Conservation (phyloP, 176 grass and related monocot genomes). For the Phragmites australis region DNA sequence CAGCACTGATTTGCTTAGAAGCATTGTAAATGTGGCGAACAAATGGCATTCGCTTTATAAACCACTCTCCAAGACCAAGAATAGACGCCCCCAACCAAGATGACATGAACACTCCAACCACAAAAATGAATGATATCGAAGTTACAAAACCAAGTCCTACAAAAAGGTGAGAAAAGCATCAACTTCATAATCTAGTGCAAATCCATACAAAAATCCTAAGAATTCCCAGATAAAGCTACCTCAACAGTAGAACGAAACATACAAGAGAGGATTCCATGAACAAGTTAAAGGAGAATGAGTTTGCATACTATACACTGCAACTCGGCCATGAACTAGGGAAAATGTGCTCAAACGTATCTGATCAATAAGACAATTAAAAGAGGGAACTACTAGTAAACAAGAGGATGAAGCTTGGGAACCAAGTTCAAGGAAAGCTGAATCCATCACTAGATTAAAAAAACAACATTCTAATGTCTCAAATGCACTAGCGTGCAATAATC, state of each 20-base stretch:
- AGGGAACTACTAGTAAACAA: background rate
- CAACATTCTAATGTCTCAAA: background rate
- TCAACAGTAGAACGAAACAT: background rate
- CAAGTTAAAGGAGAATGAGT: background rate
- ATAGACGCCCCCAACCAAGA: conserved; percentile 76
- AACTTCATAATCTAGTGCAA: conserved; percentile 9
- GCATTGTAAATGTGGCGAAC: conserved; percentile 85
- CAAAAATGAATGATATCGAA: conserved; percentile 78
- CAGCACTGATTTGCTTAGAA: conserved; percentile 87
- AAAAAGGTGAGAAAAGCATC: conserved; percentile 5
- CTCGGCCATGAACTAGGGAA: background rate
- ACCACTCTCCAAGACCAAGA: conserved; percentile 78
- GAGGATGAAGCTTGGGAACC: background rate
- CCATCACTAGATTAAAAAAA: background rate
- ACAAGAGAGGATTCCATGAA: background rate
- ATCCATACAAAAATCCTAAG: background rate
- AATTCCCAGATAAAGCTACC: background rate
- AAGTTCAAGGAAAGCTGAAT: background rate
- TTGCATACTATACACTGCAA: background rate
- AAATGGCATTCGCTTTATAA: conserved; percentile 87
- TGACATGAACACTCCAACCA: conserved; percentile 89
- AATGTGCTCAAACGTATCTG: background rate
- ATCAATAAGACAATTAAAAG: background rate
- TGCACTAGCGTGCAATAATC: background rate
- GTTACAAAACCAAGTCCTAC: conserved; percentile 85